Conservation (phyloP, 2,329 filamentous ascomycete species). For the Plectosphaerella sp. region DNA sequence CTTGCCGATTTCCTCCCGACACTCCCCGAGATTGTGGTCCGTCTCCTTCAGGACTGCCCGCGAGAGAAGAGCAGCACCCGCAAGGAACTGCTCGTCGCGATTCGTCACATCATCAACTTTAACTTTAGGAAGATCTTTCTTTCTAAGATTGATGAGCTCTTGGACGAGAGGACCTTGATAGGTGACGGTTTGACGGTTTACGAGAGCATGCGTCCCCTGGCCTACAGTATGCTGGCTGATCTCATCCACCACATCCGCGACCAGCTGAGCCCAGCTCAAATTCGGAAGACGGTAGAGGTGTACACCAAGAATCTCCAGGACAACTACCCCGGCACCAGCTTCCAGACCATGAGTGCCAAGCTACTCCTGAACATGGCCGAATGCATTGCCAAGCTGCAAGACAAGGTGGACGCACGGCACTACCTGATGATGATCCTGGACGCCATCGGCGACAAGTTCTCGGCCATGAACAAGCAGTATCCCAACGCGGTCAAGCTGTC, state of each 20-base stretch:
- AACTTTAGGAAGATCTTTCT: conserved; percentile 96
- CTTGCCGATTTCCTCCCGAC: conserved; percentile 82
- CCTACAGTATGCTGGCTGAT: conserved; percentile 98
- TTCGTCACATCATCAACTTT: conserved; percentile 98
- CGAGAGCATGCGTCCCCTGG: conserved; percentile 90
- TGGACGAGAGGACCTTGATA: conserved; percentile 91
- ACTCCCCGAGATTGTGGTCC: conserved; percentile 84
- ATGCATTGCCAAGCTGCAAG: conserved; percentile 88
- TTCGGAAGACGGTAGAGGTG: conserved; percentile 91
- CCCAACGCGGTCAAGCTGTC: conserved; percentile 92
- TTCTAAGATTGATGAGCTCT: conserved; percentile 86
- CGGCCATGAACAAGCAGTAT: conserved; percentile 95
- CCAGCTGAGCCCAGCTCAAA: conserved; percentile 82
- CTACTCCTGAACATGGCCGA: conserved; percentile 96
- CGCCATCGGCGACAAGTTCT: conserved; percentile 97
- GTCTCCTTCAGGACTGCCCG: conserved; percentile 88
- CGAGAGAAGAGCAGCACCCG: conserved; percentile 88
- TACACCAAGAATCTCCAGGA: conserved; percentile 96
- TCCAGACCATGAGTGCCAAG: conserved; percentile 99
- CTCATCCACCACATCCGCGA: conserved; percentile 96
- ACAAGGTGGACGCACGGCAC: conserved; percentile 91
- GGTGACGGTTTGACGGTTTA: conserved; percentile 96
- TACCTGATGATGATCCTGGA: conserved; percentile 97
- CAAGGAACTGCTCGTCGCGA: conserved; percentile 93
- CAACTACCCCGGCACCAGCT: conserved; percentile 94